Evolutionary conservation across 1,284 basidiomycete genomes (phyloP).

Genomic region (Melampsora larici-populina): DNA sequence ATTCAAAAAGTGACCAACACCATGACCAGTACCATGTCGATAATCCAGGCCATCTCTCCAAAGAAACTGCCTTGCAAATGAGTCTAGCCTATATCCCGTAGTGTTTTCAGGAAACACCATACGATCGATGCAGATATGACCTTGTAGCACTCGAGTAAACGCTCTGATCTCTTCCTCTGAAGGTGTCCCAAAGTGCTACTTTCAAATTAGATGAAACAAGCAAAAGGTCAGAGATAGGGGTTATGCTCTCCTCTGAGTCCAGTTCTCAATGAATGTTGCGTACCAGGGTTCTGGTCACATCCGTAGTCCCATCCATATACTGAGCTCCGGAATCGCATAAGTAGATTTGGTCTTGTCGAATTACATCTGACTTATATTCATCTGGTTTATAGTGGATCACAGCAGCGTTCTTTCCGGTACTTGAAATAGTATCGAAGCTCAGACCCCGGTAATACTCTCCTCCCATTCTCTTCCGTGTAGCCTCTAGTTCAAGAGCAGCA

Average conservation of each 20-base stretch:
- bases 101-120: conserved; percentile 83
- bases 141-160: conserved; percentile 91
- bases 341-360: conserved; percentile 76
- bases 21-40: conserved; percentile 76
- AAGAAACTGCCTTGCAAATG: conserved; percentile 74
- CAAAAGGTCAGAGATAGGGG: not conserved
- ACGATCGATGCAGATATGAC: conserved; percentile 85
- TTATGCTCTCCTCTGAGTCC: conserved; percentile 48
- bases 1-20: conserved; percentile 85
- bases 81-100: conserved; percentile 74
- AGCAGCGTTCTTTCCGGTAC: conserved; percentile 83
- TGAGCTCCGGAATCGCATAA: conserved; percentile 91
- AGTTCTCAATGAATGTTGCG: conserved; percentile 44
- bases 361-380: conserved; percentile 67
- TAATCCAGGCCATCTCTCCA: conserved; percentile 91
- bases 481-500: conserved; percentile 73
- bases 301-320: conserved; percentile 89
- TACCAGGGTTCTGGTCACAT: conserved; percentile 83
- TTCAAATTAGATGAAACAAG: conserved; percentile 15
- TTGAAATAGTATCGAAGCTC: conserved; percentile 89
- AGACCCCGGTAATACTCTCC: conserved; percentile 76
- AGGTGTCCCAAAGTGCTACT: conserved; percentile 83
- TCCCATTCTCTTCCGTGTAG: conserved; percentile 73
- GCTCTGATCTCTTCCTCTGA: conserved; percentile 76
- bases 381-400: conserved; percentile 91